phyloP scores from a whole-genome alignment of 352 stramenopile genomes.

The Phytophthora fragariae region DNA sequence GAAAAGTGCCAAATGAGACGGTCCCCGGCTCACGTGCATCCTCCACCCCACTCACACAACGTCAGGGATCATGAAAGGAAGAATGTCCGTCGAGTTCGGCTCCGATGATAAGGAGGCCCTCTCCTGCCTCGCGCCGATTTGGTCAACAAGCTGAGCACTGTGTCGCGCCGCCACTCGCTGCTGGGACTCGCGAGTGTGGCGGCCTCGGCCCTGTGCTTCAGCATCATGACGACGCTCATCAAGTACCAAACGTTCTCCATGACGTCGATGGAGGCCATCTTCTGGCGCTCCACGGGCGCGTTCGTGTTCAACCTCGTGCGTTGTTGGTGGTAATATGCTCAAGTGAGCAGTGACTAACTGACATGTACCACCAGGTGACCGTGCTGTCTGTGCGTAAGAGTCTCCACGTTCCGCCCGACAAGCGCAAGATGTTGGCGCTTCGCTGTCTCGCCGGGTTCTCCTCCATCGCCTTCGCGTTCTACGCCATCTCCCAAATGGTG shows the following conservation, averaged over 20 bases:
- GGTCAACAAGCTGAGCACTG: background rate
- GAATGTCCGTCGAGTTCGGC: background rate
- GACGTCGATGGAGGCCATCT: constrained; percentile 71
- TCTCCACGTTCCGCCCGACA: constrained; percentile 40
- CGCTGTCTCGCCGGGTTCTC: constrained; percentile 60
- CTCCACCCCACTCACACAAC: background rate
- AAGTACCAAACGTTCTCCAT: constrained; percentile 68
- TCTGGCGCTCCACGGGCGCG: constrained; percentile 61
- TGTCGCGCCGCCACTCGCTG: constrained; percentile 45
- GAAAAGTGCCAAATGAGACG: background rate
- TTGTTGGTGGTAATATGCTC: background rate
- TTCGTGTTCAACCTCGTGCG: constrained; percentile 59
- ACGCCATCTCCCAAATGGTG: constrained; percentile 69
- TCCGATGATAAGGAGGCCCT: background rate
- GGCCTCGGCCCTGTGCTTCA: constrained; percentile 70
- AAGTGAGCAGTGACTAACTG: background rate
- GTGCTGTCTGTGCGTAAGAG: constrained; percentile 23
- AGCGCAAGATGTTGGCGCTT: constrained; percentile 52
- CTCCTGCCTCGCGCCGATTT: constrained; percentile 5
- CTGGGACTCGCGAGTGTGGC: constrained; percentile 61
- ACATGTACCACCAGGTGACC: background rate
- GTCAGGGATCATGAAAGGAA: background rate
- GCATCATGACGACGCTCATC: constrained; percentile 72
- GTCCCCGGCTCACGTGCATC: constrained; percentile 6
- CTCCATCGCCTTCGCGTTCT: constrained; percentile 70